phyloP scores from a whole-genome alignment of 257 asterid genomes.

The Buddleja alternifolia region DNA sequence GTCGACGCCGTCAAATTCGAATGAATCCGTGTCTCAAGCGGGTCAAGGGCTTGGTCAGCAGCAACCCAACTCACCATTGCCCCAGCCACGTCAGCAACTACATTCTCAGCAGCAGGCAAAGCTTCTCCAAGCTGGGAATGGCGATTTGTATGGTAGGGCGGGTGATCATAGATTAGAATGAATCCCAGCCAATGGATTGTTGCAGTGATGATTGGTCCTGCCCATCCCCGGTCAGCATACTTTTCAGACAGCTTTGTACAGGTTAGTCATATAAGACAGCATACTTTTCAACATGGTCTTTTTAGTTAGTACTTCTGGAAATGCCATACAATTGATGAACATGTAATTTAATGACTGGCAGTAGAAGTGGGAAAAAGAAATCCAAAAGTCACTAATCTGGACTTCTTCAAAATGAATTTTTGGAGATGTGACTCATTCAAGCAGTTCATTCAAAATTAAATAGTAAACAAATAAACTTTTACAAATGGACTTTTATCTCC shows the following conservation, averaged over 20 bases:
- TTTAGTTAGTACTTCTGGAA: too few species aligned
- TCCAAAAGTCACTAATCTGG: too few species aligned
- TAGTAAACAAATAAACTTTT: too few species aligned
- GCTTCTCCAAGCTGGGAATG: slow-evolving; percentile 71
- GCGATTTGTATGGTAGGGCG: slow-evolving; percentile 50
- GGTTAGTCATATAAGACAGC: slow-evolving; percentile 42
- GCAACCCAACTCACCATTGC: slow-evolving; percentile 46
- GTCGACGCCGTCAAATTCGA: slow-evolving; percentile 32
- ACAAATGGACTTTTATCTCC: too few species aligned
- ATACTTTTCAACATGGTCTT: too few species aligned
- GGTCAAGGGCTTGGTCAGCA: slow-evolving; percentile 54
- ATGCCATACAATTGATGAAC: too few species aligned
- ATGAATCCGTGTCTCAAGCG: slow-evolving; percentile 48
- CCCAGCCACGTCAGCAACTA: slow-evolving; percentile 32
- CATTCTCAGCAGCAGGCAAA: slow-evolving; percentile 56
- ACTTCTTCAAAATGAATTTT: too few species aligned
- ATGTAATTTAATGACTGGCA: too few species aligned
- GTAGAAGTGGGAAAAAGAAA: too few species aligned
- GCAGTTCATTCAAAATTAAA: too few species aligned
- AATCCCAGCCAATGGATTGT: slow-evolving; percentile 33
- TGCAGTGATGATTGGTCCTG: slow-evolving; percentile 38
- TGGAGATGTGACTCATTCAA: too few species aligned
- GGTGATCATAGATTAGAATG: slow-evolving; percentile 66
- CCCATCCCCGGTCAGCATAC: slow-evolving; percentile 45
- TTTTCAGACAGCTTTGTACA: slow-evolving; percentile 55